phyloP scores from a whole-genome alignment of 2,329 filamentous ascomycete genomes.

The Aureobasidium musti region DNA sequence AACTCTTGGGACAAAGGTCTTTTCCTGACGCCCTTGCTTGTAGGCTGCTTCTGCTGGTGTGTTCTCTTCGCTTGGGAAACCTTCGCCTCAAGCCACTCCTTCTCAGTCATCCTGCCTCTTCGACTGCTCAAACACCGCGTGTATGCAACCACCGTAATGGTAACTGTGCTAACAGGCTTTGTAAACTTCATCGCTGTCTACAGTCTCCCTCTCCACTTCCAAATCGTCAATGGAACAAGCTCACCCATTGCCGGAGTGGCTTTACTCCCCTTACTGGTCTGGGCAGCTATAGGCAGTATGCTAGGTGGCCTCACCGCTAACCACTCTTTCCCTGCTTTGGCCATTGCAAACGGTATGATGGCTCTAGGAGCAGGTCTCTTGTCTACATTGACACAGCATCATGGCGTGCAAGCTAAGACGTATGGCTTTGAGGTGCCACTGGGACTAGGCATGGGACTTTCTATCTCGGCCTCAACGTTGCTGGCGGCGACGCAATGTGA shows the following conservation, averaged over 20 bases:
- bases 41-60: neutral
- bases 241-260: neutral
- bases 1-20: neutral
- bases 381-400: neutral
- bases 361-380: neutral
- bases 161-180: neutral
- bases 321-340: neutral
- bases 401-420: neutral
- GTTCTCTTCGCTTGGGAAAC: neutral
- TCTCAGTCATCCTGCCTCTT: neutral
- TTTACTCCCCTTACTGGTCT: neutral
- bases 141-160: neutral
- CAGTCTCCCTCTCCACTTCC: conserved; percentile 1
- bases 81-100: neutral
- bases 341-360: neutral
- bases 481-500: neutral
- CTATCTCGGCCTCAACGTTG: neutral
- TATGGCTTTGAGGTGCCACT: neutral
- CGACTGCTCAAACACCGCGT: neutral
- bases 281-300: neutral
- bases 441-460: neutral
- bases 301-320: neutral
- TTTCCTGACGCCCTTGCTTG: neutral
- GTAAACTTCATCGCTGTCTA: neutral
- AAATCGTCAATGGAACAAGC: conserved; percentile 1